Conservation (phyloP, 192 early-diverging fungal species). For the Dissophora globulifera region DNA sequence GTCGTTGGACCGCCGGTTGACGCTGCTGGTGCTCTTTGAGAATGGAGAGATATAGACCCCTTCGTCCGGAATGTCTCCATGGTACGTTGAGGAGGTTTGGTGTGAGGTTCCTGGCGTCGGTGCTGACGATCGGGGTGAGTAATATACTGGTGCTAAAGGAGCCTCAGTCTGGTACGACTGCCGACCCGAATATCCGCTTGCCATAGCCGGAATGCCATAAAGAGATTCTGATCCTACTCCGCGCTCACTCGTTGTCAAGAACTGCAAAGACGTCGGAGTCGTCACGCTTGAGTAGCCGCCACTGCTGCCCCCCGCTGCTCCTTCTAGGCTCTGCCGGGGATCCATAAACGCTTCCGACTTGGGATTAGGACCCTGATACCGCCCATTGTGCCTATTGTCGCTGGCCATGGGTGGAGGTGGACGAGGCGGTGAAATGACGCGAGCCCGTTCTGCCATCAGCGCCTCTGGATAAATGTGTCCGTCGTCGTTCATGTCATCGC, state of each 20-base stretch:
- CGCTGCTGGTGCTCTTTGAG: not conserved
- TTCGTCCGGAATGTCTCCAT: too few relatives aligned
- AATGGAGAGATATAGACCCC: not conserved
- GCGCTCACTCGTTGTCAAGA: slow-evolving; percentile 3
- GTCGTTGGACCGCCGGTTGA: slow-evolving; percentile 5
- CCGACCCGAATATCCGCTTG: not conserved
- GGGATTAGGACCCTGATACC: too few relatives aligned
- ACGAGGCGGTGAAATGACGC: not conserved
- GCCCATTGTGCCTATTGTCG: too few relatives aligned
- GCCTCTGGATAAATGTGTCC: too few relatives aligned
- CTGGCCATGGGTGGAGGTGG: slow-evolving; percentile 4
- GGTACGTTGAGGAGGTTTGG: too few relatives aligned
- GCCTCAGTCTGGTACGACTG: slow-evolving; percentile 22
- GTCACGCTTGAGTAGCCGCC: slow-evolving; percentile 8
- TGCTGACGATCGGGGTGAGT: slow-evolving; percentile 10
- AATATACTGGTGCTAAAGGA: slow-evolving; percentile 13
- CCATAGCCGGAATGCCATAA: not conserved
- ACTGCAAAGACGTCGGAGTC: slow-evolving; percentile 24
- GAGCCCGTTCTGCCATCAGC: too few relatives aligned
- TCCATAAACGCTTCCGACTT: too few relatives aligned
- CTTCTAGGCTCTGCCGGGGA: slow-evolving; percentile 1
- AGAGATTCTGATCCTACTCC: not conserved
- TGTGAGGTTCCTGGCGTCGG: not conserved
- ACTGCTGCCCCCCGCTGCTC: not conserved
- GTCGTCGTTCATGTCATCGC: too few relatives aligned